Conservation (phyloP, 176 grass and related monocot species). For the Oryza brachyantha region DNA sequence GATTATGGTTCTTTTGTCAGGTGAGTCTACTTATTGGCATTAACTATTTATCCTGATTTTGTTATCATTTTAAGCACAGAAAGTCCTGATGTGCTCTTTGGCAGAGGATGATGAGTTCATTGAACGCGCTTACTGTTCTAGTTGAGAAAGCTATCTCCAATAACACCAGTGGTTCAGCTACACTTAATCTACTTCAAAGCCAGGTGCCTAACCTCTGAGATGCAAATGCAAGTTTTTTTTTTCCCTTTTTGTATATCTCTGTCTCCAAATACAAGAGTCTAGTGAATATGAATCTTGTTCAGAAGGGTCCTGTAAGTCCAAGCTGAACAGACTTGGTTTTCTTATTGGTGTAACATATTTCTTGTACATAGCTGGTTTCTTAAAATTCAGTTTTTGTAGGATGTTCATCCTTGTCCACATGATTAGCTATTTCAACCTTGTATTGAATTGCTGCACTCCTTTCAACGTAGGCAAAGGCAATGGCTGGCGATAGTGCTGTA, state of each 20-base stretch:
- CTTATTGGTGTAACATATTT: background rate
- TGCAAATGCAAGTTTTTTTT: background rate
- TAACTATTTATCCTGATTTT: constrained; percentile 8
- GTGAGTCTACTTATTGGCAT: constrained; percentile 38
- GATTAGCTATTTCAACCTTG: constrained; percentile 16
- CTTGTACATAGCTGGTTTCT: background rate
- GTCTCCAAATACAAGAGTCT: background rate
- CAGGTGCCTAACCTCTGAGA: constrained; percentile 48
- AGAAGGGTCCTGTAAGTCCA: constrained; percentile 7
- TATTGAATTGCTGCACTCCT: constrained; percentile 11
- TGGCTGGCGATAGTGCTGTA: constrained; percentile 89
- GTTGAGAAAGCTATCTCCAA: constrained; percentile 76
- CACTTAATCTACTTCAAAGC: constrained; percentile 93
- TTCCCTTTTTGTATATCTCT: background rate
- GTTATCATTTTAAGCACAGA: constrained; percentile 17
- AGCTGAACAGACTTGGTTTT: constrained; percentile 7
- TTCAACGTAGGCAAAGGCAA: constrained; percentile 73
- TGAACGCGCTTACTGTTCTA: constrained; percentile 80
- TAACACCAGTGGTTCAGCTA: constrained; percentile 68
- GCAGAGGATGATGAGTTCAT: constrained; percentile 92
- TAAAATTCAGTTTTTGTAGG: background rate
- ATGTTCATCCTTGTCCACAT: background rate
- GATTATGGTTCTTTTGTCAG: constrained; percentile 94
- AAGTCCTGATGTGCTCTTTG: constrained; percentile 30
- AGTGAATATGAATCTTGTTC: background rate